These are phyloP conservation scores for Ceratobasidium sp. DNA, from an alignment of 1,284 basidiomycete genomes.

Conservation along the genomic window DNA sequence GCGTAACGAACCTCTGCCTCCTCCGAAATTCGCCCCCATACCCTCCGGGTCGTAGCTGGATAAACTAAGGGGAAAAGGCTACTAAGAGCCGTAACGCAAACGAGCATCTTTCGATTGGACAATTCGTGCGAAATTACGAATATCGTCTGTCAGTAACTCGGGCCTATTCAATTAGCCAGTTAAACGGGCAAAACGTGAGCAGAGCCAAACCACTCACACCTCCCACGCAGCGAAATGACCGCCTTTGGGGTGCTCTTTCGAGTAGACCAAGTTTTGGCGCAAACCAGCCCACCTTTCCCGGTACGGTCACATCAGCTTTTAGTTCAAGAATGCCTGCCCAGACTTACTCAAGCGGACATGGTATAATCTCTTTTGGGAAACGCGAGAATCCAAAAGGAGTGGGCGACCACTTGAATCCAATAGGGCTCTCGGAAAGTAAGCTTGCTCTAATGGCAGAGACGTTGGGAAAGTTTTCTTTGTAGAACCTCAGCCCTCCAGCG, in stretches of 20 bases:
- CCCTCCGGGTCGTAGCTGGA: not conserved
- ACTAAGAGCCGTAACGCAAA: not conserved
- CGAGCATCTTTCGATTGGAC: conserved; percentile 18
- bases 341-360: conserved; percentile 49
- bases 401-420: conserved; percentile 38
- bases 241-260: conserved; percentile 47
- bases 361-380: conserved; percentile 47
- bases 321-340: not conserved
- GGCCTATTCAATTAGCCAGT: conserved; percentile 39
- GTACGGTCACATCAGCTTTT: conserved; percentile 15
- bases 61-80: not conserved
- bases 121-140: conserved; percentile 47
- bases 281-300: conserved; percentile 46
- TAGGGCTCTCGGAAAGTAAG: conserved; percentile 17
- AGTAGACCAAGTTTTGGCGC: conserved; percentile 47
- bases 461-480: conserved; percentile 48
- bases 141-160: conserved; percentile 48
- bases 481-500: conserved; percentile 47
- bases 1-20: not conserved
- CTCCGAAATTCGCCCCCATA: not conserved
- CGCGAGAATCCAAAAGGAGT: conserved; percentile 48
- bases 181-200: not conserved
- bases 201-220: conserved; percentile 39
- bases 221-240: conserved; percentile 51
- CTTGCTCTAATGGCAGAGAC: conserved; percentile 14